phyloP scores from a whole-genome alignment of 805 yeast genomes.

The Kazachstania bromeliacearum region DNA sequence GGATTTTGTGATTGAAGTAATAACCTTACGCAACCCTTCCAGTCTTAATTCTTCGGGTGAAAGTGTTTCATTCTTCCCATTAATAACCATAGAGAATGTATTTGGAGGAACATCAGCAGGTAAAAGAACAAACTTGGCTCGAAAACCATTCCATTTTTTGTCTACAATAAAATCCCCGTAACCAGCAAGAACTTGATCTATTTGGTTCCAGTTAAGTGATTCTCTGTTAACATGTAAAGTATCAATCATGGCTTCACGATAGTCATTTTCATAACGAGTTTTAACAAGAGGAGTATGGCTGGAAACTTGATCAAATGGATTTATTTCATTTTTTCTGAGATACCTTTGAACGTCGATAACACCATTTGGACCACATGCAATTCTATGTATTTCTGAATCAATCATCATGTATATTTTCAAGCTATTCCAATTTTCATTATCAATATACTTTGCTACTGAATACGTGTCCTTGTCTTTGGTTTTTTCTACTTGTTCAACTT shows the following conservation, averaged over 20 bases:
- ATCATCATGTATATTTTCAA: conserved; percentile 64
- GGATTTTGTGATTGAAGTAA: conserved; percentile 51
- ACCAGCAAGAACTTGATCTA: conserved; percentile 90
- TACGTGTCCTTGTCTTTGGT: conserved; percentile 32
- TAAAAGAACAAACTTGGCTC: conserved; percentile 74
- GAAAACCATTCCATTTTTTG: conserved; percentile 44
- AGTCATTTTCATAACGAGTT: conserved; percentile 68
- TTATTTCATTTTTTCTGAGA: conserved; percentile 31
- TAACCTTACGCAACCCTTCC: conserved; percentile 76
- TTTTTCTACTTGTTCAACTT: conserved; percentile 54
- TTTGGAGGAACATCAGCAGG: conserved; percentile 65
- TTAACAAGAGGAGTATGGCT: conserved; percentile 51
- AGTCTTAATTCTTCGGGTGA: conserved; percentile 80
- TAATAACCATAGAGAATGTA: conserved; percentile 31
- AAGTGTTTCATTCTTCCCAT: conserved; percentile 49
- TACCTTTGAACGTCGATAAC: conserved; percentile 74
- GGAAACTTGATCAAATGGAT: conserved; percentile 26
- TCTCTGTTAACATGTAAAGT: conserved; percentile 44
- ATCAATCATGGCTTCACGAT: conserved; percentile 47
- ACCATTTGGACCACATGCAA: conserved; percentile 63
- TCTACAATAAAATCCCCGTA: conserved; percentile 60
- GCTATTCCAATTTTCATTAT: conserved; percentile 38
- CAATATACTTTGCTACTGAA: conserved; percentile 48
- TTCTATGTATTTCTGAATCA: conserved; percentile 78
- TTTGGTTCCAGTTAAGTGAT: conserved; percentile 75